Evolutionary conservation across 2,329 filamentous ascomycete species (phyloP).

Genomic region (Clonostachys solani): DNA sequence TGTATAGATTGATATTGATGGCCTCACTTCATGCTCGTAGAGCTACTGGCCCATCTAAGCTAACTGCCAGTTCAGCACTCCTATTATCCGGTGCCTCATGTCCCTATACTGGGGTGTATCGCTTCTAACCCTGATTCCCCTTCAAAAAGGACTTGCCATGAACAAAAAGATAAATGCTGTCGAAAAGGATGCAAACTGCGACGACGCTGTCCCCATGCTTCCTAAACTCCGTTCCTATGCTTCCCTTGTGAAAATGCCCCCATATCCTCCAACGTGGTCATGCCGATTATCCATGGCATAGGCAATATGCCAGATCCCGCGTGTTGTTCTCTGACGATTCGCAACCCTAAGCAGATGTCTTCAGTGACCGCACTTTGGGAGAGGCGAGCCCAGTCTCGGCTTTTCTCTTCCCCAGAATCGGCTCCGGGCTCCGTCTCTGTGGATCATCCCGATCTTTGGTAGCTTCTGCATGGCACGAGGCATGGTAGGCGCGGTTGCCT

Average conservation of each 20-base stretch:
- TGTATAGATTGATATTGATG: no score
- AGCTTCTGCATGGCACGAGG: conserved; percentile 82
- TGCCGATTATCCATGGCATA: no score
- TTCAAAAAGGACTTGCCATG: no score
- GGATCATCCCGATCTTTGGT: conserved; percentile 56
- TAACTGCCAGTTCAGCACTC: no score
- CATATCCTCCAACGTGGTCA: background rate
- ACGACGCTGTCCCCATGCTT: background rate
- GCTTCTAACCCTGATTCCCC: no score
- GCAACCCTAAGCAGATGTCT: conserved; percentile 21
- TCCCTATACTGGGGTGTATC: no score
- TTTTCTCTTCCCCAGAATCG: conserved; percentile 69
- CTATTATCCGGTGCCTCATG: no score
- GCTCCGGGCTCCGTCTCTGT: conserved; percentile 52
- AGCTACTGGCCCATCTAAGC: no score
- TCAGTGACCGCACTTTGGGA: conserved; percentile 28
- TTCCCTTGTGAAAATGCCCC: background rate
- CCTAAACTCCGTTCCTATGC: background rate
- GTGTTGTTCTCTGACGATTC: background rate
- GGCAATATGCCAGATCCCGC: background rate
- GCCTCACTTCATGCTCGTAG: no score
- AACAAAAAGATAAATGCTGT: no score
- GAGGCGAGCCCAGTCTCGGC: conserved; percentile 53
- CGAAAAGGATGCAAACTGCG: no score
- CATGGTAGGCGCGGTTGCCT: conserved; percentile 80